Evolutionary conservation across 106 monocot genomes (phyloP), one percentile per base, ranked within the genome.

Genomic region (Vanilla planifolia): DNA sequence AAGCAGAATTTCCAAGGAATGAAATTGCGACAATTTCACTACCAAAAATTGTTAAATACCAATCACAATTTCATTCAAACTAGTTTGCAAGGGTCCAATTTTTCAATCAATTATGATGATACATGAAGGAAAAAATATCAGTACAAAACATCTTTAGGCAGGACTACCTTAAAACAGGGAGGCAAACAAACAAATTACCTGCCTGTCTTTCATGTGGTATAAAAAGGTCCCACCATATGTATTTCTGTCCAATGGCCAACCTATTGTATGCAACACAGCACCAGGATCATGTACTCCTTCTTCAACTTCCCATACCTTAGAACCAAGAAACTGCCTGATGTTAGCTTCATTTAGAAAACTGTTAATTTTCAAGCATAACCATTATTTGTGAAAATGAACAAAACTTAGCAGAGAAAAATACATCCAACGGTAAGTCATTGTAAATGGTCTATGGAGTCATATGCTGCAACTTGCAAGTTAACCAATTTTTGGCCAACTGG

Each of bases 271-370:
- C 19, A 98, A 52, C 66, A 98, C 98, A 67, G 62, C 63, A 45
- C 98, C 98, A 28, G 91, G 92, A 46, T 68, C 44, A 68, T 92
- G 81, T 67, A 88, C 88, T n/a, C 35, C 48, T 65, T 82, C 78
- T 41, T 88, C 85, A 70, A 98, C 73, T 77, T 98, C 98, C 98
- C 98, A 98, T 5, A 98, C 91, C 98, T 98, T 56, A n/a, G n/a
- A 48, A 70, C 8, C 42, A 67, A 55, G 52, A 45, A 60, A 59
- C 23, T 7, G 27, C 16, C 9, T 30, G 30, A 1, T 47, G 24
- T 57, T 35, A 57, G 57, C 20, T 21, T 2, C 28, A 32, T 5
- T 30, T 28, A 55, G 23, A 53, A 30, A 55, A 6, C 30, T 2
- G 14, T 55, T 30, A 55, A 30, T 30, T 30, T 55, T 30, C 13